Percentiles rank a stretch among this genome's conserved stretches.
phyloP scores from a whole-genome alignment of 768 basidiomycete species.

The Mycena amicta region DNA sequence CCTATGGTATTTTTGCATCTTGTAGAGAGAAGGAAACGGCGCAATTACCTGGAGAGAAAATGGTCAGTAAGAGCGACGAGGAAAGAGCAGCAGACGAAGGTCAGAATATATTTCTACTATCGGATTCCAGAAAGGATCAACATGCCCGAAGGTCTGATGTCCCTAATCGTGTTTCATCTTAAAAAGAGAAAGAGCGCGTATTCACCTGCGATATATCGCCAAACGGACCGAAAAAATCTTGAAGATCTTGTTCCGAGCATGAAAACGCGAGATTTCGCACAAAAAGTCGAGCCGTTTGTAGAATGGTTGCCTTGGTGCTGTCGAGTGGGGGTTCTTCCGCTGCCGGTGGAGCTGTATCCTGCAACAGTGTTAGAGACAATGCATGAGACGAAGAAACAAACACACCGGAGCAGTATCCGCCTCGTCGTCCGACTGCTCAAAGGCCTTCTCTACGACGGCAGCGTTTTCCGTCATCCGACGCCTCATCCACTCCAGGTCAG shows the following conservation, averaged over 20 bases:
- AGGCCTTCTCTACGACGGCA: conserved; percentile 48
- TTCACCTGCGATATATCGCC: conserved; percentile 81
- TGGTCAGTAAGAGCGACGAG: neutral
- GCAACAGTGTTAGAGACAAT: neutral
- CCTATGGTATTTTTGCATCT: conserved; percentile 38
- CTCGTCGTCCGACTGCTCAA: conserved; percentile 67
- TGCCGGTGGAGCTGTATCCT: conserved; percentile 6
- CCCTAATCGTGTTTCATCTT: too few relatives aligned
- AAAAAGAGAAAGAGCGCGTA: conserved; percentile 2
- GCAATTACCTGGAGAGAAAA: conserved; percentile 32
- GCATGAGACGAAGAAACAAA: neutral
- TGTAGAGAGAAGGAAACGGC: conserved; percentile 1
- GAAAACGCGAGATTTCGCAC: conserved; percentile 94
- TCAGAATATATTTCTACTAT: conserved; percentile 60
- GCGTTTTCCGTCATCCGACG: conserved; percentile 57
- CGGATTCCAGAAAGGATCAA: conserved; percentile 59
- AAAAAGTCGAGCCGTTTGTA: conserved; percentile 80
- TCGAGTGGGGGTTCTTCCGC: conserved; percentile 35
- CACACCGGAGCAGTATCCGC: conserved; percentile 25
- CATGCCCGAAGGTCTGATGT: conserved; percentile 63
- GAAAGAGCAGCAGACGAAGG: conserved; percentile 9
- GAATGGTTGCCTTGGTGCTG: conserved; percentile 54
- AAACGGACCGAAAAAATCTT: conserved; percentile 62
- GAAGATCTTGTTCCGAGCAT: conserved; percentile 73
- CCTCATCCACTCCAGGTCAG: conserved; percentile 79